These are phyloP conservation scores for Emericellopsis terricola DNA, from an alignment of 495 filamentous ascomycete species.

Conservation along the genomic window DNA sequence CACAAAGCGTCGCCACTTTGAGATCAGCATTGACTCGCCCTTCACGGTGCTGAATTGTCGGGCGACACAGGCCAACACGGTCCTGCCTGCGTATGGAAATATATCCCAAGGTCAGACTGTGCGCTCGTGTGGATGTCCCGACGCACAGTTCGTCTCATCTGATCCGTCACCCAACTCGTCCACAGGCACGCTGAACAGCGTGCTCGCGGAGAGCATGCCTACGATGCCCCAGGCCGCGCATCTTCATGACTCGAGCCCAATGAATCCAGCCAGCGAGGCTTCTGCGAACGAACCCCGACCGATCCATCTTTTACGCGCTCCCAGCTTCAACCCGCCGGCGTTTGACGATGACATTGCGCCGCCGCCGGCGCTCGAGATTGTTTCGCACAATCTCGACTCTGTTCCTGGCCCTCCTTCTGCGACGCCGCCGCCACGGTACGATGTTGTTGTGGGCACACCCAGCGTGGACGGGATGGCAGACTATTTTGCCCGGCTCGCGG, in stretches of 20 bases:
- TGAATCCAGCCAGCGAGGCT: slow-evolving; percentile 3
- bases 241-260: slow-evolving; percentile 7
- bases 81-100: slow-evolving; percentile 66
- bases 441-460: slow-evolving; percentile 62
- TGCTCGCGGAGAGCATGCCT: slow-evolving; percentile 9
- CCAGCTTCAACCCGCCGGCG: slow-evolving; percentile 77
- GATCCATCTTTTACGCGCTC: slow-evolving; percentile 76
- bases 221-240: slow-evolving; percentile 12
- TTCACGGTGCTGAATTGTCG: slow-evolving; percentile 92
- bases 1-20: slow-evolving; percentile 81
- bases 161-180: slow-evolving; percentile 15
- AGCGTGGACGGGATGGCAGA: slow-evolving; percentile 70
- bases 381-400: neutral
- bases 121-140: slow-evolving; percentile 61
- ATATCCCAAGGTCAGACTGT: slow-evolving; percentile 30
- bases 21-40: slow-evolving; percentile 96
- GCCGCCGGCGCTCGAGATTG: slow-evolving; percentile 16
- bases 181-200: slow-evolving; percentile 14
- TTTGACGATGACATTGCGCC: slow-evolving; percentile 84
- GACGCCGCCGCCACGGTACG: slow-evolving; percentile 82
- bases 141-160: slow-evolving; percentile 33
- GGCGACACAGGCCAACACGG: slow-evolving; percentile 79
- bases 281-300: slow-evolving; percentile 30
- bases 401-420: slow-evolving; percentile 14
- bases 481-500: slow-evolving; percentile 53